Base-by-base conservation (phyloP, 768 basidiomycete species). In the Hypholoma fasciculare region DNA sequence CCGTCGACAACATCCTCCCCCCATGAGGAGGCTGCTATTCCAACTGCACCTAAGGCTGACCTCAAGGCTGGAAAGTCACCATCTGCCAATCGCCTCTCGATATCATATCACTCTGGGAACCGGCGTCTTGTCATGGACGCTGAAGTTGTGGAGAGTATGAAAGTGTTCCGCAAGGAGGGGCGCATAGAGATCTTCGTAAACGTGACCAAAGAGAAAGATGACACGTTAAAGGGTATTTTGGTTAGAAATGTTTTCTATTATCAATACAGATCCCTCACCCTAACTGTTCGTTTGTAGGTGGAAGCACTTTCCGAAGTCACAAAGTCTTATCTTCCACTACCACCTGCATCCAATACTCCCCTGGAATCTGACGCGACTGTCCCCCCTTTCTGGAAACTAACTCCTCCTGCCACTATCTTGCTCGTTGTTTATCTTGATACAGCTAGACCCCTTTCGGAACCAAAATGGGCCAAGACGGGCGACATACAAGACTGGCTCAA, bases 391-490 rank as follows among this genome's bases (percentile, higher is more conserved):
- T 78, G 79, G 50, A 84, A 82, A 66, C 75, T 76, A 7, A 49
- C 73, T 20, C 69, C 81, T 17, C 85, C 89, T 26, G 73, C 80
- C 20, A 81, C 82, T 27, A 68, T 90, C 17, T 84, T 81, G n/a
- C 75, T 97, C 47, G 67, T 83, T 9, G 87, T 90, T 20, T 82
- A 94, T 73, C 82, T 98, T 60, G 96, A 99, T 71, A 91, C 84
- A 56, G 85, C 83, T 34, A 86, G 90, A 57, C 97, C 97, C 0
- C 75, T 98, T 36, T 95, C 94, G 14, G 95, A 98, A 70, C 94
- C 97, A 7, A 91, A 94, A 70, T 99, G 96, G 97, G 94, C 94
- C 38, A 93, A 94, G 72, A 89, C 90, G 7, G 96, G 96, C 30
- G 92, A 96, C 68, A 84, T 96, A 20, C 93, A 96, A 65, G 94